A percentile compares a stretch with the other conserved stretches of the same genome.
Conservation (phyloP, 441 rosid genomes). For the Gossypium davidsonii region DNA sequence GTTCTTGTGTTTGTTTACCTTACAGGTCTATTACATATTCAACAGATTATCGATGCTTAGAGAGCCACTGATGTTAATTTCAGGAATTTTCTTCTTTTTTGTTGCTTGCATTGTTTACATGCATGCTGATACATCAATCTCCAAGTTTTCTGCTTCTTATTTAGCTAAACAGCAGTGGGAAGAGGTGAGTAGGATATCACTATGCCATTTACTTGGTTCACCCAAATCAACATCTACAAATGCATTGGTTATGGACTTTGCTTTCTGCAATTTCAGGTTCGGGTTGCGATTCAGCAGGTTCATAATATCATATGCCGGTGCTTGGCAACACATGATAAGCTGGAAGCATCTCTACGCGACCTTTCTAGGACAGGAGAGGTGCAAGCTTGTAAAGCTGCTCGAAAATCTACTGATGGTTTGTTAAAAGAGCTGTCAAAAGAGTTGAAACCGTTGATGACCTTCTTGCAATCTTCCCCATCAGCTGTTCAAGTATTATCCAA, state of each 20-base stretch:
- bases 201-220: background rate
- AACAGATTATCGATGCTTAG: slow-evolving; percentile 63
- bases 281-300: slow-evolving; percentile 59
- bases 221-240: slow-evolving; percentile 6
- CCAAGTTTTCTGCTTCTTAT: slow-evolving; percentile 85
- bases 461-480: slow-evolving; percentile 63
- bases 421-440: slow-evolving; percentile 79
- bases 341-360: slow-evolving; percentile 77
- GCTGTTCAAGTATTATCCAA: slow-evolving; percentile 71
- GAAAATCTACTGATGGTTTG: slow-evolving; percentile 60
- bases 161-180: slow-evolving; percentile 92
- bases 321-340: slow-evolving; percentile 65
- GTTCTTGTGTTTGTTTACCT: slow-evolving; percentile 2
- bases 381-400: slow-evolving; percentile 85
- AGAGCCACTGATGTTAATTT: slow-evolving; percentile 88
- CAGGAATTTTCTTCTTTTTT: slow-evolving; percentile 69
- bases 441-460: slow-evolving; percentile 47
- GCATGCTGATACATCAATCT: slow-evolving; percentile 81
- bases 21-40: slow-evolving; percentile 88
- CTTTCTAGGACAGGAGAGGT: slow-evolving; percentile 90
- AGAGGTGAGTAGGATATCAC: slow-evolving; percentile 45
- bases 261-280: slow-evolving; percentile 46
- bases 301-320: slow-evolving; percentile 53
- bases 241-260: background rate
- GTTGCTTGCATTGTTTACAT: slow-evolving; percentile 61